Base-by-base conservation (phyloP, 177 flowering plant species). In the Vitis hybrid region DNA sequence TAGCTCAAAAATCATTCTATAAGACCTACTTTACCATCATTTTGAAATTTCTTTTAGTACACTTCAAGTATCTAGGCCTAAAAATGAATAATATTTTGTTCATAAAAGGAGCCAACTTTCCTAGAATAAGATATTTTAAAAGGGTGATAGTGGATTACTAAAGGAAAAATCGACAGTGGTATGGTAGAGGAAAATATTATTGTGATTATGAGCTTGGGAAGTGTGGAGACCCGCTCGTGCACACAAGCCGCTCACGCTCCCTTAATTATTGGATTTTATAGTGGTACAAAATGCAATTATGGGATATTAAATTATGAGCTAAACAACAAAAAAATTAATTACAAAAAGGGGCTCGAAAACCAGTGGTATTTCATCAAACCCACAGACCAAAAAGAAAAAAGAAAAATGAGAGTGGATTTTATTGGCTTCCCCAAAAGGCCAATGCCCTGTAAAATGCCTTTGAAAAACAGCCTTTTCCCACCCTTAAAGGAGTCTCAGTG, bases 161-260 rank as follows among this genome's bases (percentile, higher is more conserved):
- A 57, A 18, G 17, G 31, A 11, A 65, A 28, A 38, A 38, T 38
- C 9, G 9, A 38, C 6, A 7, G 47, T 38, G 47, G 47, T 38
- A 5, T 5, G 47, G 47, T 8, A 38, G 8, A 38, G 47, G 7
- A 38, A 64, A 11, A 67, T 69, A 8, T 62, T 31, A 12, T 62
- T 33, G 56, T 49, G 22, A 63, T 64, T 11, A 22, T 58, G 8
- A 44, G 68, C 79, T 77, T 70, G 80, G 79, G 78, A 78, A 79
- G 59, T 57, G 77, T 69, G 81, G 65, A 70, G 81, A 80, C 80
- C 86, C 85, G 65, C 87, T 79, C 90, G 85, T 85, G 87, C 88
- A 81, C 76, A 76, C 75, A 75, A 73, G 57, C 75, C 77, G 72
- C 67, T 71, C 87, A 81, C 83, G 86, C 88, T 76, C 49, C 64